These are phyloP conservation scores for Grosmannia serpens DNA, from an alignment of 2,329 filamentous ascomycete genomes.

Conservation along the genomic window DNA sequence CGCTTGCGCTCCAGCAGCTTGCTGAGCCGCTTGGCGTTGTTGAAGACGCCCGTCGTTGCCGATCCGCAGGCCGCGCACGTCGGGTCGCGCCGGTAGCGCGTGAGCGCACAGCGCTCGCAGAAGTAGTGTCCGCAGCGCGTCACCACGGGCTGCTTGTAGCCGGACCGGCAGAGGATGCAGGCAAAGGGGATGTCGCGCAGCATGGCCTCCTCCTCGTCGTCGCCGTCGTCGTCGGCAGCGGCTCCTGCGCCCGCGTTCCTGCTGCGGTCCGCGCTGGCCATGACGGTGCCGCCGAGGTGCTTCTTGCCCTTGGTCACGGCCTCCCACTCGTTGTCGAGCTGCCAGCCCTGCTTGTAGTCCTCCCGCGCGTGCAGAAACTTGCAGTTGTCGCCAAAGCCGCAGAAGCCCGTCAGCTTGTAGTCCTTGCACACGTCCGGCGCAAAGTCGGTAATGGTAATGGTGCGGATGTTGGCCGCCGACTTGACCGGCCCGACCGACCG, in stretches of 20 bases:
- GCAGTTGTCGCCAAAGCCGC: slow-evolving; percentile 59
- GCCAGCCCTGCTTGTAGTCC: slow-evolving; percentile 86
- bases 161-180: slow-evolving; percentile 72
- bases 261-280: slow-evolving; percentile 46
- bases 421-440: slow-evolving; percentile 93
- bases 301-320: slow-evolving; percentile 63
- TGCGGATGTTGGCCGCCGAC: slow-evolving; percentile 78
- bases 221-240: slow-evolving; percentile 28
- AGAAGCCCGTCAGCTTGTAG: slow-evolving; percentile 44
- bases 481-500: slow-evolving; percentile 74
- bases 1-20: slow-evolving; percentile 67
- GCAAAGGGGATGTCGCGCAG: slow-evolving; percentile 80
- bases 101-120: slow-evolving; percentile 79
- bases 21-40: slow-evolving; percentile 71
- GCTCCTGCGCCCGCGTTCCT: slow-evolving; percentile 11
- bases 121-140: slow-evolving; percentile 96
- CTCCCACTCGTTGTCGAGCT: slow-evolving; percentile 92
- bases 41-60: slow-evolving; percentile 79
- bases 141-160: slow-evolving; percentile 69
- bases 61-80: slow-evolving; percentile 76
- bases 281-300: slow-evolving; percentile 45
- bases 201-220: slow-evolving; percentile 54
- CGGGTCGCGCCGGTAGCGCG: slow-evolving; percentile 76
- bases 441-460: slow-evolving; percentile 82
- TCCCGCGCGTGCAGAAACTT: slow-evolving; percentile 69